Evolutionary conservation across 2,329 filamentous ascomycete genomes (phyloP).

Genomic region (Phialophora expanda): DNA sequence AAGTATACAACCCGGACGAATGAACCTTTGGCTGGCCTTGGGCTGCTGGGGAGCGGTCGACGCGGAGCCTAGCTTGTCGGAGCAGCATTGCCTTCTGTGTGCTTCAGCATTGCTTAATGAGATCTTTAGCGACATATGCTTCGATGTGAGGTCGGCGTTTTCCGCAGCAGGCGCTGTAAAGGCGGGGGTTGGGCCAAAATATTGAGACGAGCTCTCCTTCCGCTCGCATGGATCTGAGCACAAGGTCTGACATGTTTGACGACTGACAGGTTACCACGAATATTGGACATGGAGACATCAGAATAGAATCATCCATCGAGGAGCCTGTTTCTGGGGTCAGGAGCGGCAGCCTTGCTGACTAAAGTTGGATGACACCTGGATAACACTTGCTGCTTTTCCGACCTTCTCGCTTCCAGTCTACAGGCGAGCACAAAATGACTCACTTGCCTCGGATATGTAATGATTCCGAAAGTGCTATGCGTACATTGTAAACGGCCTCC

Average conservation of each 20-base stretch:
- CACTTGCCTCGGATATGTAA: neutral
- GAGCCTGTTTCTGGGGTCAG: conserved; percentile 16
- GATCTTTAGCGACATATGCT: conserved; percentile 16
- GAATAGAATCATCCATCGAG: neutral
- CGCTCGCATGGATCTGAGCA: conserved; percentile 1
- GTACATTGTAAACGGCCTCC: neutral
- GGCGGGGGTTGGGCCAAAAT: conserved; percentile 5
- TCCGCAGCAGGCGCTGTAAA: neutral
- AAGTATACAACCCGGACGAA: conserved; percentile 85
- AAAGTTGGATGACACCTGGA: conserved; percentile 3
- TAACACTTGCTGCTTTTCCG: conserved; percentile 1
- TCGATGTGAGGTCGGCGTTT: conserved; percentile 9
- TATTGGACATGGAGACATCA: conserved; percentile 8
- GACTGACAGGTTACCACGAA: conserved; percentile 10
- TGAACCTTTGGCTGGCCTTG: conserved; percentile 41
- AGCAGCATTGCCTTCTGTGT: conserved; percentile 1
- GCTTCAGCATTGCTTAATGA: conserved; percentile 7
- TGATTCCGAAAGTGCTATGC: neutral
- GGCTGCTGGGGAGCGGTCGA: neutral
- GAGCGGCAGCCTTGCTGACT: conserved; percentile 36
- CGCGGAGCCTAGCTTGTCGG: neutral
- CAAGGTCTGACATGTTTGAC: neutral
- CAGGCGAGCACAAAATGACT: neutral
- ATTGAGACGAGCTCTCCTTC: neutral
- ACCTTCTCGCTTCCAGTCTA: neutral